Evolutionary conservation across 352 stramenopile species (phyloP), one percentile per base, ranked within the genome.

Genomic region (Globisporangium mamillatum): DNA sequence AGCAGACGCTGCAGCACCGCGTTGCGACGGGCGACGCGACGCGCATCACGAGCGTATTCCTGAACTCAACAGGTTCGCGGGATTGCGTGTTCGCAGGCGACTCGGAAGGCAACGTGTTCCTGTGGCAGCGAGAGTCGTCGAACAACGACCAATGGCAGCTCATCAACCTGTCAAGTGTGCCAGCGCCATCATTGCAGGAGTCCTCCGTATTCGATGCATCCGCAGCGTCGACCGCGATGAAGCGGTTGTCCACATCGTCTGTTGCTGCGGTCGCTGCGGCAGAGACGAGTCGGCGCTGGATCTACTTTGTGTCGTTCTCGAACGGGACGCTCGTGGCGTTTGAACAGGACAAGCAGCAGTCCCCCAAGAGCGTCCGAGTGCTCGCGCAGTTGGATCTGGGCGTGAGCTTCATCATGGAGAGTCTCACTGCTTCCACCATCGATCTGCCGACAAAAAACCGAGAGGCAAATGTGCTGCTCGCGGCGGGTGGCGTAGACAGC

Each of bases 401-500:
- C 6, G 71, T 79, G 36, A 76, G 76, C 41, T 73, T 66, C 52
- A 89, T 92, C 67, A 81, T 89, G 71, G 81, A 92, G 72, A 70
- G 73, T 14, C 27, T 92, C 24, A 73, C 79, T 6, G 62, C 60
- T 1, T 78, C 61, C 0, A 57, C 71, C 0, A 34, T 86, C 32
- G 29, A 14, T 0, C 36, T 58, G 8, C 4, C 34, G 20, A 12
- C n/a, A 16, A 32, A 44, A 7, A 44, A 16, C 10, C 24, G 44
- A 14, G 24, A 64, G 5, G 61, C 78, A 46, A 78, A 70, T 29
- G 76, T 90, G 58, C 60, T 92, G 8, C 18, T 94, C 2, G 86
- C 84, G 1, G 73, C 81, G 1, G 86, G 84, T 14, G 84, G 86
- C n/a, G 84, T 94, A 36, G 84, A 94, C 53, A 66, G 70, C 60